Evolutionary conservation across 23 red algal species (phyloP).

Genomic region (Gracilaria vermiculophylla): DNA sequence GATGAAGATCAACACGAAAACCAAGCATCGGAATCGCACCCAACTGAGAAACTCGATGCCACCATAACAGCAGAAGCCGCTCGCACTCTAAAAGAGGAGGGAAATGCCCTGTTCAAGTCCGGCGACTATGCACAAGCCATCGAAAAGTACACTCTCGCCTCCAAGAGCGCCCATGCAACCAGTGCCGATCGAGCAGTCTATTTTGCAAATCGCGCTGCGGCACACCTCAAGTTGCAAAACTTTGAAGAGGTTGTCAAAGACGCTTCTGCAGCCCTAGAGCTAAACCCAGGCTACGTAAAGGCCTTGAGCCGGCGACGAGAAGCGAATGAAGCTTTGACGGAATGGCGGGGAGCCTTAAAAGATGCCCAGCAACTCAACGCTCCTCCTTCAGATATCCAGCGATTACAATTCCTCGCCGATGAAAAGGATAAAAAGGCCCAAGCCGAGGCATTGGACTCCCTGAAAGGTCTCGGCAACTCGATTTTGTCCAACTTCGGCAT

Average conservation of each 20-base stretch:
- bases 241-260: slow-evolving; percentile 36
- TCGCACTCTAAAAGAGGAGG: slow-evolving; percentile 54
- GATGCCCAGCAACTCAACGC: slow-evolving; percentile 58
- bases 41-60: background rate
- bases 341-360: slow-evolving; percentile 44
- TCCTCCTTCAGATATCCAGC: slow-evolving; percentile 17
- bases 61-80: slow-evolving; percentile 41
- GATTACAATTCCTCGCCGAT: slow-evolving; percentile 12
- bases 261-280: slow-evolving; percentile 29
- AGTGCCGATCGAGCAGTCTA: slow-evolving; percentile 40
- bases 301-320: slow-evolving; percentile 42
- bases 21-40: background rate
- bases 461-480: slow-evolving; percentile 92
- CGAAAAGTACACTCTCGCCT: slow-evolving; percentile 73
- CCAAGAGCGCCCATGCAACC: slow-evolving; percentile 51
- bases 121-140: slow-evolving; percentile 71
- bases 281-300: slow-evolving; percentile 52
- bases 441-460: slow-evolving; percentile 70
- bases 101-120: slow-evolving; percentile 60
- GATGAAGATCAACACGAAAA: background rate
- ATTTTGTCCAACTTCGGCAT: slow-evolving; percentile 84
- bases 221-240: slow-evolving; percentile 65
- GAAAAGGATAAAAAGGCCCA: slow-evolving; percentile 65
- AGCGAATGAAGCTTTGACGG: slow-evolving; percentile 20
- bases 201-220: slow-evolving; percentile 80